A percentile compares a stretch with the other conserved stretches of the same genome.
Evolutionary conservation across 306 rosid species (phyloP).

Genomic region (Prunus campanulata): DNA sequence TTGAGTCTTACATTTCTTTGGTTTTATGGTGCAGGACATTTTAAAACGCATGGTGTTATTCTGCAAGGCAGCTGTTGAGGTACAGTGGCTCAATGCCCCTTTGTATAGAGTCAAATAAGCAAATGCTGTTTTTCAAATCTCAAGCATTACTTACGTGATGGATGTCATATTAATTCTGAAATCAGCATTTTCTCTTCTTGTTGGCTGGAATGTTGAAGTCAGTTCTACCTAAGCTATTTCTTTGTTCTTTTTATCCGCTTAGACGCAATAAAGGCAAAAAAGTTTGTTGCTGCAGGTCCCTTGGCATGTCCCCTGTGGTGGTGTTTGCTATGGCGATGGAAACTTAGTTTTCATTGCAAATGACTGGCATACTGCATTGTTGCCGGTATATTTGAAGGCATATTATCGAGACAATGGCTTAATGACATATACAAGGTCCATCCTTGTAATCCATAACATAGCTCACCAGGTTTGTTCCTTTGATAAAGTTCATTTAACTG

Average conservation of each 20-base stretch:
- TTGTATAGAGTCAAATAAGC: slow-evolving; percentile 1
- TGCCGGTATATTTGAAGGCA: slow-evolving; percentile 90
- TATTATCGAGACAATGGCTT: slow-evolving; percentile 81
- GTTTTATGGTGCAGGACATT: slow-evolving; percentile 68
- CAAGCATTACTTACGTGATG: neutral
- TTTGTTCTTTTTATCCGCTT: neutral
- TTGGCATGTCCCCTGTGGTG: slow-evolving; percentile 97
- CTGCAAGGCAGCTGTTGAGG: slow-evolving; percentile 97
- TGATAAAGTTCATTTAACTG: neutral
- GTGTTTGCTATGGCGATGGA: slow-evolving; percentile 94
- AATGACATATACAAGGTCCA: slow-evolving; percentile 74
- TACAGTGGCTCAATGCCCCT: slow-evolving; percentile 28
- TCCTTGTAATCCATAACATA: slow-evolving; percentile 95
- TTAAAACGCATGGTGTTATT: slow-evolving; percentile 83
- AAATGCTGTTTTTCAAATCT: neutral
- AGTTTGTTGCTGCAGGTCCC: slow-evolving; percentile 64
- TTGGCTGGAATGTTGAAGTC: neutral
- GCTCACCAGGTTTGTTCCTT: slow-evolving; percentile 82
- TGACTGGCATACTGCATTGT: slow-evolving; percentile 97
- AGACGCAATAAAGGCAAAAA: neutral
- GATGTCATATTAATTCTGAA: neutral
- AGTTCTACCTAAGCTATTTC: neutral
- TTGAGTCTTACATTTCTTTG: slow-evolving; percentile 28
- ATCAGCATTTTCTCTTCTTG: neutral
- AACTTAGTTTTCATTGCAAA: slow-evolving; percentile 92